Evolutionary conservation across 176 grass and related monocot species (phyloP).

Genomic region (Otatea glauca): DNA sequence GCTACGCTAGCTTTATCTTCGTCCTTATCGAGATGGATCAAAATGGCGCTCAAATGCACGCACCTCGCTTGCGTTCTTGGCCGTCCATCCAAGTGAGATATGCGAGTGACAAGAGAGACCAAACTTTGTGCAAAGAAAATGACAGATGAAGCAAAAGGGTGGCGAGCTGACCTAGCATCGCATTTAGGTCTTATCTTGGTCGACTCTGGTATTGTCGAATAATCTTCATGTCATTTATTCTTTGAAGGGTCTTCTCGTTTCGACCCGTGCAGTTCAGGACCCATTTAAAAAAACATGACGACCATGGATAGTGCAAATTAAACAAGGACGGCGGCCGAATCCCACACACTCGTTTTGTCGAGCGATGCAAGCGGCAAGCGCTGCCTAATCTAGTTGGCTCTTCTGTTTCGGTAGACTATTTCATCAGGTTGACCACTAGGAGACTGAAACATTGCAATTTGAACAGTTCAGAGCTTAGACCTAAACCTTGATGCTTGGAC

Average conservation of each 20-base stretch:
- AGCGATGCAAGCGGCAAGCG: background rate
- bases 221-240: background rate
- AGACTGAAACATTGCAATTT: background rate
- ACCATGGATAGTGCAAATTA: background rate
- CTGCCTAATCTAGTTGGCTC: slow-evolving; percentile 18
- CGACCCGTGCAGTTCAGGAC: background rate
- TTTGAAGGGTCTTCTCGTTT: too few relatives aligned
- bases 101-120: background rate
- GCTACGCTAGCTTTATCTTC: background rate
- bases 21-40: background rate
- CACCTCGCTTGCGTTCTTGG: background rate
- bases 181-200: background rate
- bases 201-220: background rate
- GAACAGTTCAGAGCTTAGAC: background rate
- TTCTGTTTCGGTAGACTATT: background rate
- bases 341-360: background rate
- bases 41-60: background rate
- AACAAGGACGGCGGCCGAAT: slow-evolving; percentile 15
- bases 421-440: background rate
- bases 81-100: background rate
- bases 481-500: background rate
- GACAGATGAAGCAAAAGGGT: background rate
- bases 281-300: background rate
- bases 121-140: slow-evolving; percentile 16
- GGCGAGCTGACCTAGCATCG: slow-evolving; percentile 24